A percentile compares a stretch with the other conserved stretches of the same genome.
Evolutionary conservation across 495 filamentous ascomycete genomes (phyloP).

Genomic region (Annulohypoxylon maeteangense): DNA sequence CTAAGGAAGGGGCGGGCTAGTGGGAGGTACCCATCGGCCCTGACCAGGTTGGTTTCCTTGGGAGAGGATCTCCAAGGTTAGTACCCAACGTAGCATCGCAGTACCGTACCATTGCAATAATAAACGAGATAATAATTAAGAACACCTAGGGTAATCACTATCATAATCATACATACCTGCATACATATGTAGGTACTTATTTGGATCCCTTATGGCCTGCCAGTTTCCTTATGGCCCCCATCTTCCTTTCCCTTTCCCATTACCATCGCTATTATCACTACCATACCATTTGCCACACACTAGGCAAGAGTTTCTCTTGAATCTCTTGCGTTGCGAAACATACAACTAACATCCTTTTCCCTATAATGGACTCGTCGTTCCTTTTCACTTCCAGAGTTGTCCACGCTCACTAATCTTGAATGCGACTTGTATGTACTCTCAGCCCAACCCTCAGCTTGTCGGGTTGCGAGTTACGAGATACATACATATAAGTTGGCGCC

Average conservation of each 20-base stretch:
- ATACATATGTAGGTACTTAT: slow-evolving; percentile 18
- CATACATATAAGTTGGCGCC: background rate
- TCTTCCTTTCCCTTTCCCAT: slow-evolving; percentile 22
- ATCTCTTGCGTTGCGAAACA: background rate
- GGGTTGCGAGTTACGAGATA: background rate
- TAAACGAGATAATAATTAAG: slow-evolving; percentile 44
- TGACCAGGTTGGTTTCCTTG: slow-evolving; percentile 10
- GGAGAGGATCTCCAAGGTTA: slow-evolving; percentile 36
- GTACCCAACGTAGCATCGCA: slow-evolving; percentile 25
- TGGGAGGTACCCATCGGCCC: slow-evolving; percentile 18
- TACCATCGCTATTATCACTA: background rate
- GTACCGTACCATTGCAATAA: slow-evolving; percentile 40
- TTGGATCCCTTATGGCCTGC: slow-evolving; percentile 41
- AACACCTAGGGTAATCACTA: slow-evolving; percentile 8
- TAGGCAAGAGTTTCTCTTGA: slow-evolving; percentile 21
- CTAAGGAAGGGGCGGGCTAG: slow-evolving; percentile 8
- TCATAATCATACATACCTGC: slow-evolving; percentile 30
- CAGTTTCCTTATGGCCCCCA: slow-evolving; percentile 43
- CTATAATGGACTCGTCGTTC: slow-evolving; percentile 29
- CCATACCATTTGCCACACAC: background rate
- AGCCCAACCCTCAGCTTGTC: background rate
- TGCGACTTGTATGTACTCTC: slow-evolving; percentile 3
- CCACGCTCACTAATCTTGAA: slow-evolving; percentile 23
- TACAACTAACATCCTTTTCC: slow-evolving; percentile 14
- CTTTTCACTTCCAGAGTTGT: slow-evolving; percentile 23